These are phyloP conservation scores for Colletotrichum trifolii DNA, from an alignment of 2,329 filamentous ascomycete species.

Conservation along the genomic window DNA sequence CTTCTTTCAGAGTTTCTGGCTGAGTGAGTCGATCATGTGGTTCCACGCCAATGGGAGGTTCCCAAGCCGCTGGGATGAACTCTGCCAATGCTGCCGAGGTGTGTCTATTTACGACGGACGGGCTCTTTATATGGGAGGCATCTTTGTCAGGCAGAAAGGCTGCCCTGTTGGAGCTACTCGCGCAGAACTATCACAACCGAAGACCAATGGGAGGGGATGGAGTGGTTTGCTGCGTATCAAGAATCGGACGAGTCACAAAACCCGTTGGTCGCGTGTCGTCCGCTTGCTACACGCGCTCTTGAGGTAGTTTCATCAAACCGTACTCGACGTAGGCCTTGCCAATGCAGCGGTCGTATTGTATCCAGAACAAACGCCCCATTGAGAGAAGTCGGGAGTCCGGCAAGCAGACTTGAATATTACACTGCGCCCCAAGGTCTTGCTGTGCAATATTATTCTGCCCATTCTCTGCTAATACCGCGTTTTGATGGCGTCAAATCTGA, in stretches of 20 bases:
- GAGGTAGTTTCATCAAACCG: constrained; percentile 24
- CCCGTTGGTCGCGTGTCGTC: constrained; percentile 25
- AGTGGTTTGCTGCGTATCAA: no score
- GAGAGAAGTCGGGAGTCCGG: no score
- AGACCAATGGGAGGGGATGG: no score
- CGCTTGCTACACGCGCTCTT: constrained; percentile 12
- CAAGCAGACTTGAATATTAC: no score
- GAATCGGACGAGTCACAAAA: constrained; percentile 3
- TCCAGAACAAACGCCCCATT: background rate
- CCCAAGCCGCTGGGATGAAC: constrained; percentile 28
- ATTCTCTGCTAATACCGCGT: no score
- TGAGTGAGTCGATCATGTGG: constrained; percentile 1
- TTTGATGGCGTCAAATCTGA: no score
- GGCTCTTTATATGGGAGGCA: background rate
- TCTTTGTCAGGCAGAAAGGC: no score
- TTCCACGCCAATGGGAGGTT: background rate
- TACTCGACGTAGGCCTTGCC: background rate
- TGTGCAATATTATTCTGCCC: no score
- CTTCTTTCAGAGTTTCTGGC: constrained; percentile 7
- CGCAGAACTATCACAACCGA: no score
- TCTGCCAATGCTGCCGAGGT: constrained; percentile 10
- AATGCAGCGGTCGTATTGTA: background rate
- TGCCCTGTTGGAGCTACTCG: no score
- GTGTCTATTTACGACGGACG: background rate
- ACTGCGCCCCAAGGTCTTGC: no score